Evolutionary conservation across 129 eudicot genomes (phyloP).

Genomic region (Lonicera japonica): DNA sequence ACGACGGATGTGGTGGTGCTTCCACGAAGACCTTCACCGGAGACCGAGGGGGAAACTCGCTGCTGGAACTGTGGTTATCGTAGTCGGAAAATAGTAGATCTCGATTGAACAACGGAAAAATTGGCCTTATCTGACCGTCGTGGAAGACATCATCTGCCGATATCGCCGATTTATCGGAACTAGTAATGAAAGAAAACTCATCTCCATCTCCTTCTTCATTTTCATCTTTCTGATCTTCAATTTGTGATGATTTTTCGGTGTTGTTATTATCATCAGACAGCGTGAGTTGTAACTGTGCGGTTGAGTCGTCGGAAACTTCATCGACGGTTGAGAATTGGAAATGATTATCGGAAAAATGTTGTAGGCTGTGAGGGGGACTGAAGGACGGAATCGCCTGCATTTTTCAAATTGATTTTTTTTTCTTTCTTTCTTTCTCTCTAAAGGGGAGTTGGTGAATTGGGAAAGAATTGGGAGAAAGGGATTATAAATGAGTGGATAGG

Average conservation of each 20-base stretch:
- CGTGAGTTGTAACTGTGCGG: slow-evolving; percentile 4
- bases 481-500: background rate
- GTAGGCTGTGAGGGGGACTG: slow-evolving; percentile 1
- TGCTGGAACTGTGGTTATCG: slow-evolving; percentile 8
- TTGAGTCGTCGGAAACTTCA: slow-evolving; percentile 6
- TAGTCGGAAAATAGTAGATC: slow-evolving; percentile 21
- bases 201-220: slow-evolving; percentile 36
- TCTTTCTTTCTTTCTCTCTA: background rate
- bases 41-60: slow-evolving; percentile 33
- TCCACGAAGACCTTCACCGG: slow-evolving; percentile 51
- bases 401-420: too few species aligned
- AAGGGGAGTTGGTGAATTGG: background rate
- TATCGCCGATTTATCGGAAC: slow-evolving; percentile 12
- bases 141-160: slow-evolving; percentile 25
- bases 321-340: background rate
- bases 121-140: slow-evolving; percentile 43
- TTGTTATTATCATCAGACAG: background rate
- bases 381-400: too few species aligned
- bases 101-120: slow-evolving; percentile 53
- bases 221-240: slow-evolving; percentile 19
- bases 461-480: too few species aligned
- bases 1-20: slow-evolving; percentile 15
- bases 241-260: background rate
- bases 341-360: slow-evolving; percentile 5
- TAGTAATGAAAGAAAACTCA: slow-evolving; percentile 46